Evolutionary conservation across 805 yeast species (phyloP).

Genomic region (Candida dajiaensis): DNA sequence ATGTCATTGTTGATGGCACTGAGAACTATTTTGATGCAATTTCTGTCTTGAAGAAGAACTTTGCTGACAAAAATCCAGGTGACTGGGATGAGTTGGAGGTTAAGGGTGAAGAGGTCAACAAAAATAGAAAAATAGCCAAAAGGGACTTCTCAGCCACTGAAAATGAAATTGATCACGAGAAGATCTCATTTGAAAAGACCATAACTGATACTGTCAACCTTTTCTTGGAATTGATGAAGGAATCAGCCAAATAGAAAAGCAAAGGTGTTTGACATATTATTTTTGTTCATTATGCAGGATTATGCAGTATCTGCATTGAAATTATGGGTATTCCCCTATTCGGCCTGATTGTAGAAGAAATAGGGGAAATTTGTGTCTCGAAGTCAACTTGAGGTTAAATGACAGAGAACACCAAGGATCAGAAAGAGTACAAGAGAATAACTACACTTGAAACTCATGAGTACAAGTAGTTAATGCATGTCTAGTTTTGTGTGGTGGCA

Average conservation of each 20-base stretch:
- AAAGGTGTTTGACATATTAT: not conserved
- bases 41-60: not conserved
- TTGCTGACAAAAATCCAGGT: slow-evolving; percentile 3
- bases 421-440: not conserved
- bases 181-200: slow-evolving; percentile 3
- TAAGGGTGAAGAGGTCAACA: not conserved
- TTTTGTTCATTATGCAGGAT: not conserved
- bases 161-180: slow-evolving; percentile 1
- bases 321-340: not conserved
- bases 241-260: not conserved
- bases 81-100: slow-evolving; percentile 5
- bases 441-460: not conserved
- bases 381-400: not conserved
- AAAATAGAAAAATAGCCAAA: slow-evolving; percentile 3
- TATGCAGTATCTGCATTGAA: not conserved
- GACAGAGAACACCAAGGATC: not conserved
- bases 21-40: slow-evolving; percentile 4
- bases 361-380: not conserved
- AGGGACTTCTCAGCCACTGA: slow-evolving; percentile 6
- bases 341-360: not conserved
- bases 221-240: not conserved
- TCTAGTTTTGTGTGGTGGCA: not conserved
- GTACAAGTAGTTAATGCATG: not conserved
- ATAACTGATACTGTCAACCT: slow-evolving; percentile 1
- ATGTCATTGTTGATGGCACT: slow-evolving; percentile 8